Base-by-base conservation (phyloP, 257 asterid species). In the Leonotis leonurus region DNA sequence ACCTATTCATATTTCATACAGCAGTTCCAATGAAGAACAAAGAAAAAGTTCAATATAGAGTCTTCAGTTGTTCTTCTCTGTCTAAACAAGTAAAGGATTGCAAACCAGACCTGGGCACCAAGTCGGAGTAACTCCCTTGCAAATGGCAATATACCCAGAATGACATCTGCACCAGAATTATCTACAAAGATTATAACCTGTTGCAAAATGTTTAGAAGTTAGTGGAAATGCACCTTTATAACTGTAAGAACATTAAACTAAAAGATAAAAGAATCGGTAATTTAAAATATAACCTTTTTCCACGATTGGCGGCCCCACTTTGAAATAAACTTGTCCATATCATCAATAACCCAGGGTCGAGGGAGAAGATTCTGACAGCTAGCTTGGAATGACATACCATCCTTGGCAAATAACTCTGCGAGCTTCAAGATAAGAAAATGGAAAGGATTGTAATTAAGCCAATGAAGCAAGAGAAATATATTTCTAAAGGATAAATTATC, bases 331-430 rank as follows among this genome's bases (percentile, higher is more conserved):
- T 67, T 76, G 70, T 83, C 96, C 80, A 89, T 53, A 76, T 93
- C 97, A 86, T 93, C 99, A 73, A 89, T 83, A 52, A 93, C 96
- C 99, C 99, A 93, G 25, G 99, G 99, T 67, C 97, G 91, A 59
- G 99, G 85, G 59, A 93, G 78, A 64, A 93, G 88, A 73, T 83
- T 93, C 79, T 89, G 96, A 84, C 90, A 85, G 75, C 96, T 93
- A 70, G 99, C 95, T 68, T 83, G 89, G 64, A 89, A 93, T 55
- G 96, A 87, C 86, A 93, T 87, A 26, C 97, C 99, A 78, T 93
- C 94, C 75, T 83, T 87, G 27, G 96, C 87, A 65, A 93, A 93
- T 66, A 89, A 66, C 80, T 93, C 99, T 50, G 97, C 97, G 63
- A 93, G 91, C 98, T 91, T 78, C 73, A 78, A 63, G 68, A 75